Evolutionary conservation across 2,329 filamentous ascomycete genomes (phyloP).

Genomic region (Fusarium keratoplasticum): DNA sequence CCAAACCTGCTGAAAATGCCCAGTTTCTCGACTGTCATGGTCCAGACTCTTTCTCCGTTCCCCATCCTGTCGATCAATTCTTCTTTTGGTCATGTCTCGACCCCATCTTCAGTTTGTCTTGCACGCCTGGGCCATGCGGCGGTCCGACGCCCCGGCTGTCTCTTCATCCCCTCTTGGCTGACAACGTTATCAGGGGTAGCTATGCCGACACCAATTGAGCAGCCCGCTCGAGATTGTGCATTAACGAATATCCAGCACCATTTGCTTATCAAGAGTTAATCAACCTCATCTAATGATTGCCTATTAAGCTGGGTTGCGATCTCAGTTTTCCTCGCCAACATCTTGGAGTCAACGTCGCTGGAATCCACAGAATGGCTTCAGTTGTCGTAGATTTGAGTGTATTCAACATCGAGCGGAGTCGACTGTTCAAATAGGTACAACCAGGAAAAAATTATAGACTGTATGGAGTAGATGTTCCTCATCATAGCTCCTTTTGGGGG

Average conservation of each 20-base stretch:
- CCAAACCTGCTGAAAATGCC: not conserved
- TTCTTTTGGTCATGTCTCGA: conserved; percentile 5
- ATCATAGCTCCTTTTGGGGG: conserved; percentile 4
- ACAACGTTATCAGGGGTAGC: not conserved
- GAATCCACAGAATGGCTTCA: not conserved
- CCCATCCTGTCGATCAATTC: conserved; percentile 22
- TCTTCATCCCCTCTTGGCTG: not conserved
- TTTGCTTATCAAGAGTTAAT: not conserved
- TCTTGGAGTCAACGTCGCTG: not conserved
- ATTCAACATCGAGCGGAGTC: conserved; percentile 12
- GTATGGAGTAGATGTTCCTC: conserved; percentile 1
- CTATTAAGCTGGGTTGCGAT: not conserved
- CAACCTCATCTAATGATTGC: not conserved
- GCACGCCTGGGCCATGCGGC: conserved; percentile 16
- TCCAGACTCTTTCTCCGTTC: conserved; percentile 22
- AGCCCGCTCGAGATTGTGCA: not conserved
- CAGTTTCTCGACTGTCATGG: conserved; percentile 15
- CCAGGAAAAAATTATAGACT: conserved; percentile 18
- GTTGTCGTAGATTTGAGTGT: not conserved
- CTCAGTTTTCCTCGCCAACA: not conserved
- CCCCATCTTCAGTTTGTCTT: not conserved
- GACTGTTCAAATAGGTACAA: conserved; percentile 14
- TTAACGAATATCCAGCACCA: not conserved
- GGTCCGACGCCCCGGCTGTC: not conserved
- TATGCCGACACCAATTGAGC: not conserved